Base-by-base conservation (phyloP, 1,284 basidiomycete species). In the Ceratobasidium sp. region DNA sequence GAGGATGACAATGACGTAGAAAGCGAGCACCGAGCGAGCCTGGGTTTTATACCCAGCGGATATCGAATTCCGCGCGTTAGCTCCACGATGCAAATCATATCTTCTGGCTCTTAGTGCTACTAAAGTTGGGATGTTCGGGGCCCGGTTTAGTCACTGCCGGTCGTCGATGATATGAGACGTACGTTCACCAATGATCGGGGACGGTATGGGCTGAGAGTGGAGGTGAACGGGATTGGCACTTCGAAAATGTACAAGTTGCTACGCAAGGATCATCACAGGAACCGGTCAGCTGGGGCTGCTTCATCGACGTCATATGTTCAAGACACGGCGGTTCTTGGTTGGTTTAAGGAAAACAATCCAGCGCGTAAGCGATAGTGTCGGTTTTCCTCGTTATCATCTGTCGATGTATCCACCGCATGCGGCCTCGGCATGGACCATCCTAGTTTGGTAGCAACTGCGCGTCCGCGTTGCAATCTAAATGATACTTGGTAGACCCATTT, bases 111-210 rank as follows among this genome's bases (percentile, higher is more conserved):
- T 32, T 47, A 17, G 4, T n/a, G 29, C 12, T 60, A 6, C 42
- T 45, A 42, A 60, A 49, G 20, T 60, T 60, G 29, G 57, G n/a
- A 60, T 20, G 31, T 27, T 27, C 29, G 40, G 35, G 35, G 47
- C 27, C 20, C 43, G 27, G 43, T 42, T 29, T 29, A n/a, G 57
- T 22, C 10, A 47, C 45, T 22, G n/a, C 8, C 13, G 45, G 45
- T 7, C 13, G 45, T 20, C 13, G n/a, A 47, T 7, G 45, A 6
- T 47, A 6, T 20, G n/a, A 22, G 45, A 47, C 13, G 45, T 20
- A 20, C 10, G 45, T 10, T 20, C 20, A 47, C 10, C 45, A 40
- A 17, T 40, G 10, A 40, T 7, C 38, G 38, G 38, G 17, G 7
- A 8, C 17, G 17, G 38, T 40, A 17, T 40, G 7, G 38, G 7